phyloP scores from a whole-genome alignment of 495 filamentous ascomycete species.

The Lepraria neglecta region DNA sequence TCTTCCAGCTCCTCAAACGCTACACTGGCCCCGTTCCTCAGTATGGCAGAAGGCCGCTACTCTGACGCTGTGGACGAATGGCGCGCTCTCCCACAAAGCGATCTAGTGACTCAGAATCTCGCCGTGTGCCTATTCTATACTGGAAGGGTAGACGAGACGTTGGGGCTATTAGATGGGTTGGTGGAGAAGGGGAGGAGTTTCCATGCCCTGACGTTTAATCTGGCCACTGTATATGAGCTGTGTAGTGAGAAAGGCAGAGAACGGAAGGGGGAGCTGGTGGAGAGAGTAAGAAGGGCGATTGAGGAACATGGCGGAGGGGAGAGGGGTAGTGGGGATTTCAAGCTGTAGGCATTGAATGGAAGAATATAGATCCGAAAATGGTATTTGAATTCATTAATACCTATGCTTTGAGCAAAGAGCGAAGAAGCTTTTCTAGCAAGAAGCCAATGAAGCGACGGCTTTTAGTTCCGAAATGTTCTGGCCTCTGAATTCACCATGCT shows the following conservation, averaged over 20 bases:
- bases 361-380: neutral
- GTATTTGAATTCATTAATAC: neutral
- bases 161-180: slow-evolving; percentile 53
- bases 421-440: neutral
- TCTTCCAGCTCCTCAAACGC: slow-evolving; percentile 30
- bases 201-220: slow-evolving; percentile 75
- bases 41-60: slow-evolving; percentile 75
- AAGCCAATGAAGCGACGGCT: neutral
- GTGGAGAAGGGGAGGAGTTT: slow-evolving; percentile 57
- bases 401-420: slow-evolving; percentile 9
- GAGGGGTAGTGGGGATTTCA: slow-evolving; percentile 60
- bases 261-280: slow-evolving; percentile 63
- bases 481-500: no score
- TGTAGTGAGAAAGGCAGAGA: slow-evolving; percentile 61
- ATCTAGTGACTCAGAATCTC: slow-evolving; percentile 66
- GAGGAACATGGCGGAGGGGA: slow-evolving; percentile 63
- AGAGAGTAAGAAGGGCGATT: slow-evolving; percentile 51
- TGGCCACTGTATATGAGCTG: slow-evolving; percentile 86
- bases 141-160: slow-evolving; percentile 61
- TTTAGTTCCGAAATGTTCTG: no score
- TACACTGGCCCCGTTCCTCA: slow-evolving; percentile 54
- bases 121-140: slow-evolving; percentile 79
- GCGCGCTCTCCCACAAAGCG: slow-evolving; percentile 46
- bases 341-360: slow-evolving; percentile 47
- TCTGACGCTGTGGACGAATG: slow-evolving; percentile 55